A percentile compares a stretch with the other conserved stretches of the same genome.
Conservation (phyloP, 164 flowering plant genomes). For the Vitis labrusca region DNA sequence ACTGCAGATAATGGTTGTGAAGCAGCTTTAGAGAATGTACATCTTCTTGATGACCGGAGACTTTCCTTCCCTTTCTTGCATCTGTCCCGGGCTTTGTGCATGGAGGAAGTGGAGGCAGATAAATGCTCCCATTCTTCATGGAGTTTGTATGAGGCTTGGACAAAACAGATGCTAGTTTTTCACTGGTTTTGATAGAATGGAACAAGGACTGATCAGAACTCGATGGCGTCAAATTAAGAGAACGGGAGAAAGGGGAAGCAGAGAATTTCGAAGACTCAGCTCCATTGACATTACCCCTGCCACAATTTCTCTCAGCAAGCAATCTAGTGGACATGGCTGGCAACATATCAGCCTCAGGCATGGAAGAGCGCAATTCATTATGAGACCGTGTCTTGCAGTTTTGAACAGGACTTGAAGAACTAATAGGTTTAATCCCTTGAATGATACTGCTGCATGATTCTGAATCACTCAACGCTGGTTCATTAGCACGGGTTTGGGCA, state of each 20-base stretch:
- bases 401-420: conserved; percentile 3
- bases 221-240: conserved; percentile 17
- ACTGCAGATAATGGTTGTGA: conserved; percentile 61
- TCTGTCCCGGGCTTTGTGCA: conserved; percentile 26
- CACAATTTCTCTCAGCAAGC: conserved; percentile 16
- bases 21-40: conserved; percentile 56
- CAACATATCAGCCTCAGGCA: conserved; percentile 23
- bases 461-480: conserved; percentile 2
- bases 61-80: conserved; percentile 40
- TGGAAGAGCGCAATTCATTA: conserved; percentile 12
- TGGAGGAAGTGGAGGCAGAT: conserved; percentile 33
- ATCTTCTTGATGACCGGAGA: conserved; percentile 43
- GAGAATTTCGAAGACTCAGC: conserved; percentile 3
- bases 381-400: conserved; percentile 9
- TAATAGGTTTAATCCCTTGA: not conserved
- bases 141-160: conserved; percentile 1
- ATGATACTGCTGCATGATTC: not conserved
- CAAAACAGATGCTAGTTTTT: conserved; percentile 6
- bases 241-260: conserved; percentile 31
- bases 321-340: conserved; percentile 19
- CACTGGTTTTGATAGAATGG: conserved; percentile 7
- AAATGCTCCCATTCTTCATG: conserved; percentile 5
- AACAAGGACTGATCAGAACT: conserved; percentile 9
- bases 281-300: conserved; percentile 4
- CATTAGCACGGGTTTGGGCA: not conserved